Conservation (phyloP, 148 eudicot genomes). For the Nepenthes mirabilis region DNA sequence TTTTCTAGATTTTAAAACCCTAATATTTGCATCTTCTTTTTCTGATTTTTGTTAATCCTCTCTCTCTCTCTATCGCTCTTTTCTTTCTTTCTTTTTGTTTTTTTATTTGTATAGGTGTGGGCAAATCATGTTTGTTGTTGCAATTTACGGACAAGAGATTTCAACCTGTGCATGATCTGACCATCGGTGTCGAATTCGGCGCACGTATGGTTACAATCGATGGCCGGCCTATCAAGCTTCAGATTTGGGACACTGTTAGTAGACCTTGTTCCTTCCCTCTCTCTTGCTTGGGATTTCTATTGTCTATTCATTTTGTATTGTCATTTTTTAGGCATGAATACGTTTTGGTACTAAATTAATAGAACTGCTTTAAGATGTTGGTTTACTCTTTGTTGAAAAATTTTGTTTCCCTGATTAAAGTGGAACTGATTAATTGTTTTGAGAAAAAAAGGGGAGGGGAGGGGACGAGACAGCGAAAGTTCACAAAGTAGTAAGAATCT, state of each 20-base stretch:
- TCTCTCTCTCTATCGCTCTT: too few species aligned
- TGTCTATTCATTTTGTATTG: background rate
- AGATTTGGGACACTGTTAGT: constrained; percentile 77
- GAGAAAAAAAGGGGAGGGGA: too few species aligned
- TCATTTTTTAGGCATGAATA: too few species aligned
- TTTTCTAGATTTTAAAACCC: too few species aligned
- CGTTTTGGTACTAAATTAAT: too few species aligned
- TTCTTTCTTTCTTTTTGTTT: background rate
- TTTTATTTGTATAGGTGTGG: constrained; percentile 37
- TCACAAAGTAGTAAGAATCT: too few species aligned
- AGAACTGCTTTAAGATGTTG: background rate
- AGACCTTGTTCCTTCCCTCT: background rate
- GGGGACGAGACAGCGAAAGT: too few species aligned
- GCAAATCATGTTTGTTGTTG: constrained; percentile 68
- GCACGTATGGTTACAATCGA: constrained; percentile 69
- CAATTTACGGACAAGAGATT: constrained; percentile 79
- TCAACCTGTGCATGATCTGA: constrained; percentile 75
- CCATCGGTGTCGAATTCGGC: constrained; percentile 77
- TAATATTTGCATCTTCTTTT: too few species aligned
- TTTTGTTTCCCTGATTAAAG: too few species aligned
- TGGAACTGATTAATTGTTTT: too few species aligned
- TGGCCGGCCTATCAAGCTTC: constrained; percentile 50
- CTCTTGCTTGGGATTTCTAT: background rate
- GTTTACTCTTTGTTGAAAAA: background rate
- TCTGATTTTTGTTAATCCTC: too few species aligned